A percentile compares a stretch with the other conserved stretches of the same genome.
Conservation (phyloP, 2,329 filamentous ascomycete species). For the Monilinia vaccinii-corymbosi region DNA sequence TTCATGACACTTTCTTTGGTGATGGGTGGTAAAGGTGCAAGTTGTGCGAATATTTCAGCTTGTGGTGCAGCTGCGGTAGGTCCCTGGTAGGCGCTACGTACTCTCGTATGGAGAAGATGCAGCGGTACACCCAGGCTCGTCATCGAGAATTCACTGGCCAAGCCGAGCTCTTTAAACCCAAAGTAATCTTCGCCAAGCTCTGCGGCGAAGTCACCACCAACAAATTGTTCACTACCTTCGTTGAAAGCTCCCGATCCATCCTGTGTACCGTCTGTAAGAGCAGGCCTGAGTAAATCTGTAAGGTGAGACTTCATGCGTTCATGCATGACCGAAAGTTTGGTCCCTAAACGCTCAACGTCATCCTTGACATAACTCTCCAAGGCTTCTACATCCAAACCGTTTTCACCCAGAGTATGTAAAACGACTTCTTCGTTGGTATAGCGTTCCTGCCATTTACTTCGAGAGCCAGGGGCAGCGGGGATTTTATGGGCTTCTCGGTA, state of each 20-base stretch:
- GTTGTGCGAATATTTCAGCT: conserved; percentile 48
- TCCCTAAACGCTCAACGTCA: conserved; percentile 77
- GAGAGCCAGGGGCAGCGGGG: conserved; percentile 36
- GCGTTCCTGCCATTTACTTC: conserved; percentile 47
- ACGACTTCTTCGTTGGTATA: conserved; percentile 81
- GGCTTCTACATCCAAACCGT: conserved; percentile 70
- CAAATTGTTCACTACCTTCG: conserved; percentile 93
- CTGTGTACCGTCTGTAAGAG: conserved; percentile 66
- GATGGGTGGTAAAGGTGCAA: conserved; percentile 66
- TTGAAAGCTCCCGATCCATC: conserved; percentile 90
- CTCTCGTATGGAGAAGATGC: conserved; percentile 84
- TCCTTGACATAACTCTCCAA: conserved; percentile 86
- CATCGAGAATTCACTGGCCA: conserved; percentile 84
- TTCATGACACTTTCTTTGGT: conserved; percentile 67
- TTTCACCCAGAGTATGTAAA: conserved; percentile 75
- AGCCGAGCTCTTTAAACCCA: conserved; percentile 88
- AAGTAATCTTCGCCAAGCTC: conserved; percentile 99
- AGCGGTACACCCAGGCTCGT: conserved; percentile 84
- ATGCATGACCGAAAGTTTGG: conserved; percentile 74
- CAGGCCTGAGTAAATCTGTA: conserved; percentile 85
- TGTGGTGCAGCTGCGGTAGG: conserved; percentile 49
- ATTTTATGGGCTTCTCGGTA: conserved; percentile 80
- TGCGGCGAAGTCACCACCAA: conserved; percentile 93
- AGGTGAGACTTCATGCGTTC: conserved; percentile 92
- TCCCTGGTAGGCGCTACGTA: conserved; percentile 73